A percentile compares a stretch with the other conserved stretches of the same genome.
These are phyloP conservation scores for Neophaeococcomyces aloes DNA, from an alignment of 2,329 filamentous ascomycete species.

Conservation along the genomic window DNA sequence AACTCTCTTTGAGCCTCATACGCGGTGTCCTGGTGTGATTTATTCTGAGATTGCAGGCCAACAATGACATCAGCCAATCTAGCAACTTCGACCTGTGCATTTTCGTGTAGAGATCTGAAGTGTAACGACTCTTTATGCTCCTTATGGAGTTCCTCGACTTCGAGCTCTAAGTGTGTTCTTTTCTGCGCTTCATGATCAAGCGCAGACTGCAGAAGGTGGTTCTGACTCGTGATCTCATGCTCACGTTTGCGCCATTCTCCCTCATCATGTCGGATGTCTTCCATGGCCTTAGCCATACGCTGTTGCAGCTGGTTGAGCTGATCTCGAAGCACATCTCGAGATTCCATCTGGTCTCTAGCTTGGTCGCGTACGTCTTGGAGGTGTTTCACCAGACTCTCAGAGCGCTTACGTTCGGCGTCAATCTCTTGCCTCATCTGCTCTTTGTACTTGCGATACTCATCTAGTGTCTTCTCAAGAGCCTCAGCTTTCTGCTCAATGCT, in stretches of 20 bases:
- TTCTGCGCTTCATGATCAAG: conserved; percentile 60
- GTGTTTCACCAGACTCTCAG: conserved; percentile 8
- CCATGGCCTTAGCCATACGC: conserved; percentile 70
- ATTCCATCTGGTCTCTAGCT: conserved; percentile 72
- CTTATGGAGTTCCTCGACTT: conserved; percentile 51
- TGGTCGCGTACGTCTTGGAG: conserved; percentile 52
- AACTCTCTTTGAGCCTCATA: conserved; percentile 70
- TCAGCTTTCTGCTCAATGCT: conserved; percentile 42
- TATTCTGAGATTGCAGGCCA: conserved; percentile 44
- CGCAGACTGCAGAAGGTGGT: conserved; percentile 45
- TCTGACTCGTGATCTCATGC: conserved; percentile 44
- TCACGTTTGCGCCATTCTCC: conserved; percentile 62
- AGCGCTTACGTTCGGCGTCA: conserved; percentile 4
- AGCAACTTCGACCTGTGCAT: conserved; percentile 48
- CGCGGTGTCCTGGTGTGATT: conserved; percentile 59
- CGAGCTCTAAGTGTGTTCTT: conserved; percentile 49
- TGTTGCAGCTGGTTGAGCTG: conserved; percentile 80
- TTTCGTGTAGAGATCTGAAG: conserved; percentile 67
- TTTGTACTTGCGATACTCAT: conserved; percentile 47
- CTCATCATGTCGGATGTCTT: conserved; percentile 74
- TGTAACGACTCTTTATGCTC: conserved; percentile 69
- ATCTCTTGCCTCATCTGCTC: conserved; percentile 5
- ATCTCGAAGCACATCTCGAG: conserved; percentile 70
- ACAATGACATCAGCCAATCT: conserved; percentile 51
- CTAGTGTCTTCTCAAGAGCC: conserved; percentile 49